Conservation (phyloP, 2,329 filamentous ascomycete species). For the Fusarium algeriense region DNA sequence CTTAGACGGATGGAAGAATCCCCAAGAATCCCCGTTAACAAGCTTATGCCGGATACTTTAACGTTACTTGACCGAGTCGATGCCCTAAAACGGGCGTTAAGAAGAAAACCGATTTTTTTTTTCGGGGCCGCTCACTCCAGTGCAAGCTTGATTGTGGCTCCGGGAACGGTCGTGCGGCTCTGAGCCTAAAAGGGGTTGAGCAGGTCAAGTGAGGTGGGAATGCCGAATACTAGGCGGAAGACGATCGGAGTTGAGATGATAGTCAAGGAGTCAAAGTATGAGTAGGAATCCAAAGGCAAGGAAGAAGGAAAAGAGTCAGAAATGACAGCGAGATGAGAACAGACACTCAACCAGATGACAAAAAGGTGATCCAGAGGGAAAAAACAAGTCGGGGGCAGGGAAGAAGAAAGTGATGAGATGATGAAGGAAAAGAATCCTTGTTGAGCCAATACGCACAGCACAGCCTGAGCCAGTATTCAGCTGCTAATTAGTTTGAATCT, state of each 20-base stretch:
- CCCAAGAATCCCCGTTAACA: slow-evolving; percentile 53
- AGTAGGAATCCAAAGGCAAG: slow-evolving; percentile 6
- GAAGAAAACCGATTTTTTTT: slow-evolving; percentile 47
- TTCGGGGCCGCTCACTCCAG: slow-evolving; percentile 40
- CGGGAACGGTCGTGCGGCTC: slow-evolving; percentile 38
- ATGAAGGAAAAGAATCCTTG: slow-evolving; percentile 43
- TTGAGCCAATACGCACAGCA: slow-evolving; percentile 25
- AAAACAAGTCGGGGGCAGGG: slow-evolving; percentile 26
- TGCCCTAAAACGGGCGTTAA: slow-evolving; percentile 52
- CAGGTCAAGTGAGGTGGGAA: slow-evolving; percentile 7
- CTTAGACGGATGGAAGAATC: slow-evolving; percentile 39
- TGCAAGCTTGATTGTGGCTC: slow-evolving; percentile 33
- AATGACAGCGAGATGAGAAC: not conserved
- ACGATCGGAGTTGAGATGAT: slow-evolving; percentile 6
- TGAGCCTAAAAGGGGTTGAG: slow-evolving; percentile 36
- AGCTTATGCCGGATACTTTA: slow-evolving; percentile 56
- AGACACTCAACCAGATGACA: slow-evolving; percentile 17
- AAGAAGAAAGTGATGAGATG: slow-evolving; percentile 23
- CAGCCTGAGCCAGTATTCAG: slow-evolving; percentile 11
- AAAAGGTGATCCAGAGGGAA: slow-evolving; percentile 1
- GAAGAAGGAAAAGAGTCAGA: slow-evolving; percentile 15
- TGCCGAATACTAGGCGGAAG: slow-evolving; percentile 3
- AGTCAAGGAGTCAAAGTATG: not conserved
- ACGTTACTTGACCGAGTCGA: slow-evolving; percentile 49
- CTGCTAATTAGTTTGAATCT: slow-evolving; percentile 1